Evolutionary conservation across 805 yeast species (phyloP).

Genomic region (Cyberlindnera nakhonratchasimensis): DNA sequence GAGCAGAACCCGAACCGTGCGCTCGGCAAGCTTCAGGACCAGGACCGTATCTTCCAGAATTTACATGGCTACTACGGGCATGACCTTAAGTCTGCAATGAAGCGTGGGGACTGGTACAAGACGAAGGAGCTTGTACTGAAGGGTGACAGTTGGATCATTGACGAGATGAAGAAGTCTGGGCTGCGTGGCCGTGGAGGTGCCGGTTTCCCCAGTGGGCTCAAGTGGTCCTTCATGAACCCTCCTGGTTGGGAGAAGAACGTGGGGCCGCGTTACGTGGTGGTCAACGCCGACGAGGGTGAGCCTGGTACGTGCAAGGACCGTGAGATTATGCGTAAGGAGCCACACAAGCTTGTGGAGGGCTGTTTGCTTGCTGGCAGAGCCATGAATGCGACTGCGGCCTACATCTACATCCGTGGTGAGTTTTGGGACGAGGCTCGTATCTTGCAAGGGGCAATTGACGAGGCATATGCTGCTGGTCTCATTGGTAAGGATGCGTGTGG

Average conservation of each 20-base stretch:
- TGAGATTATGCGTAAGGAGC: slow-evolving; percentile 87
- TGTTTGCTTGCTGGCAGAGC: slow-evolving; percentile 86
- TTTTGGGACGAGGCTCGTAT: slow-evolving; percentile 76
- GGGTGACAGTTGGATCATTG: slow-evolving; percentile 89
- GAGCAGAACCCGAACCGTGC: slow-evolving; percentile 47
- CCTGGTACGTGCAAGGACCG: slow-evolving; percentile 94
- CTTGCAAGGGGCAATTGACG: slow-evolving; percentile 79
- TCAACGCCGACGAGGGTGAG: slow-evolving; percentile 93
- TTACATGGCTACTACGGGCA: slow-evolving; percentile 71
- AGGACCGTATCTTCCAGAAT: slow-evolving; percentile 85
- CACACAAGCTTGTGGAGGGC: slow-evolving; percentile 90
- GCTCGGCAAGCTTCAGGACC: slow-evolving; percentile 76
- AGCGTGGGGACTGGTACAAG: slow-evolving; percentile 90
- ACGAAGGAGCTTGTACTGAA: slow-evolving; percentile 80
- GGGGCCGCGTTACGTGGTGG: slow-evolving; percentile 87
- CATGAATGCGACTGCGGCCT: slow-evolving; percentile 91
- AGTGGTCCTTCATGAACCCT: slow-evolving; percentile 94
- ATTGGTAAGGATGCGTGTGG: slow-evolving; percentile 87
- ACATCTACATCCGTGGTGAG: slow-evolving; percentile 88
- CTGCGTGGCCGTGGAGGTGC: slow-evolving; percentile 93
- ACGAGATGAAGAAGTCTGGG: slow-evolving; percentile 80
- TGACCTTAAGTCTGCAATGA: slow-evolving; percentile 68
- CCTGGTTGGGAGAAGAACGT: slow-evolving; percentile 91
- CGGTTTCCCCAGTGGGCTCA: slow-evolving; percentile 87
- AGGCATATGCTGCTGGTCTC: slow-evolving; percentile 77